These are phyloP conservation scores for Blastosporella zonata DNA, from an alignment of 1,284 basidiomycete genomes.

Conservation along the genomic window DNA sequence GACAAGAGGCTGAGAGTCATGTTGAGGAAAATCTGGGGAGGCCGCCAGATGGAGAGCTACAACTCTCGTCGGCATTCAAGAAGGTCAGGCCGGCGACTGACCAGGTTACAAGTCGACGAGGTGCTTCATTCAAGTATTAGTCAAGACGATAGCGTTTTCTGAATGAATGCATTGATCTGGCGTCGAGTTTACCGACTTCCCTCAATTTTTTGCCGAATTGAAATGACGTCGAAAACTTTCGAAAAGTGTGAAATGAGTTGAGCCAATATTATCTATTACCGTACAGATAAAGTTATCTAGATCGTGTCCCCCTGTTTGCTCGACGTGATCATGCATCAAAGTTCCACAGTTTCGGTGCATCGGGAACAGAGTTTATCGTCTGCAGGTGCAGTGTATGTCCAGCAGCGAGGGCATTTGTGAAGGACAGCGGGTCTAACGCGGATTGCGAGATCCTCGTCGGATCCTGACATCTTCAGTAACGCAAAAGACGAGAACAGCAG, in stretches of 20 bases:
- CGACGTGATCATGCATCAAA: constrained; percentile 5
- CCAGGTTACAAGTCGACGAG: constrained; percentile 17
- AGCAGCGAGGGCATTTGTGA: constrained; percentile 77
- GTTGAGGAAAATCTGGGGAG: constrained; percentile 17
- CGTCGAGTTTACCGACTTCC: neutral
- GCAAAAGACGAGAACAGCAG: neutral
- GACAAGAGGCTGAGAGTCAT: constrained; percentile 16
- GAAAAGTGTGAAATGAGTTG: neutral
- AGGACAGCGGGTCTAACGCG: constrained; percentile 51
- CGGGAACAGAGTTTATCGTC: constrained; percentile 56
- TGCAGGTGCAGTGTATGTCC: constrained; percentile 58
- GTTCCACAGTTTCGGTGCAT: constrained; percentile 41
- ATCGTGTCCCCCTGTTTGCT: neutral
- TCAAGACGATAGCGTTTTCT: neutral
- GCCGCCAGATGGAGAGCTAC: constrained; percentile 4
- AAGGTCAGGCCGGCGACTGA: constrained; percentile 15
- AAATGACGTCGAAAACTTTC: neutral
- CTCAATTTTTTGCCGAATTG: neutral
- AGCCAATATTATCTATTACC: constrained; percentile 12
- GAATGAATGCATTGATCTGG: constrained; percentile 1
- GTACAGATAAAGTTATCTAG: constrained; percentile 5
- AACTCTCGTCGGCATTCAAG: constrained; percentile 10
- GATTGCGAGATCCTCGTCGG: constrained; percentile 38
- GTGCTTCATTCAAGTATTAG: constrained; percentile 1
- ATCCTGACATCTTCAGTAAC: constrained; percentile 23